Base-by-base conservation (phyloP, 192 early-diverging fungal species). In the Spizellomyces sp. region DNA sequence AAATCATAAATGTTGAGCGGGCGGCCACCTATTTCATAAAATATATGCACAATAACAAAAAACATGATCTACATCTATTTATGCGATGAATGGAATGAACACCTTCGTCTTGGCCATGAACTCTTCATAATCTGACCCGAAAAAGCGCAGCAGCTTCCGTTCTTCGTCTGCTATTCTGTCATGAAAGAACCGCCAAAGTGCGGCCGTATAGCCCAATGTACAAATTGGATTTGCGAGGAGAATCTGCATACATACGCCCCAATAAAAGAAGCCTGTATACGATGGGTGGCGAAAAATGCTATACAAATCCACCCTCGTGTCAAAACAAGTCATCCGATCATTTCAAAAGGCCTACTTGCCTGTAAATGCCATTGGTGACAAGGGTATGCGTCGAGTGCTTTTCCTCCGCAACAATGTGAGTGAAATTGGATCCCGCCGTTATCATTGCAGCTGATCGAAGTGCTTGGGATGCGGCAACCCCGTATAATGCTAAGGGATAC, bases 211-310 rank as follows among this genome's bases (percentile, higher is more conserved):
- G 8, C 79, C 84, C 8, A 86, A 64, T n/a, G 87, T 65, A 43
- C 89, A 91, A 9, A 97, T 66, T 0, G 92, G 92, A 76, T 98
- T 98, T 48, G 82, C 81, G 57, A 95, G 79, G 67, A 93, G 71
- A 6, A 93, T 42, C 70, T 97, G 95, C 15, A 90, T 85, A 21
- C 89, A 87, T 9, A 91, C 55, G 5, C 88, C 94, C 94, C 94
- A 98, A 75, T 92, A 91, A 71, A 92, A 98, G 76, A 96, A 98
- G 42, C 92, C 95, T 69, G 95, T 93, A 70, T 98, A 98, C 10
- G 94, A 91, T 10, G 96, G 96, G 72, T 98, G 96, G 21, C 96
- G 88, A 74, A 96, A 87, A 36, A 88, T 58, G 44, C 90, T 90
- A 75, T 48, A 46, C 5, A 47, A 27, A 45, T 36, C 27, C 27